phyloP scores from a whole-genome alignment of 129 eudicot genomes.

The Centella asiatica region DNA sequence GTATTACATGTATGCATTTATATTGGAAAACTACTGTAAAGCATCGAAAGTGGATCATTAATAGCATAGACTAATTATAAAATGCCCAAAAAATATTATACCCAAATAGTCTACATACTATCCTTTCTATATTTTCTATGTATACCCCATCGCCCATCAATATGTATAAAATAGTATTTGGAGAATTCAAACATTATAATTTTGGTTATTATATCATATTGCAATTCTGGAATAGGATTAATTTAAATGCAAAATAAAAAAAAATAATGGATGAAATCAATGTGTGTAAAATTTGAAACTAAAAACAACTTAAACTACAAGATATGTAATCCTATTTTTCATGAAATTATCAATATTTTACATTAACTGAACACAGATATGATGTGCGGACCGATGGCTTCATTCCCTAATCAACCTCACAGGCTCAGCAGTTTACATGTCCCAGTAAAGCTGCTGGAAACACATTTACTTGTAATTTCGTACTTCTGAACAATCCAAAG shows the following conservation, averaged over 20 bases:
- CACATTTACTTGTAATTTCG: not conserved
- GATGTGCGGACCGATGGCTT: slow-evolving; percentile 16
- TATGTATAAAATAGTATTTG: too few relatives aligned
- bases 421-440: slow-evolving; percentile 7
- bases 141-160: too few relatives aligned
- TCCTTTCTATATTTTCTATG: too few relatives aligned
- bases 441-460: slow-evolving; percentile 3
- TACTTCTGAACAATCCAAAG: not conserved
- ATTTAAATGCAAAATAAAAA: not conserved
- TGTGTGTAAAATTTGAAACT: not conserved
- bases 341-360: not conserved
- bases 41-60: too few relatives aligned
- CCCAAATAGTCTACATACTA: too few relatives aligned
- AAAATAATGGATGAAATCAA: not conserved
- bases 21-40: too few relatives aligned
- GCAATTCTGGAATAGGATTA: not conserved
- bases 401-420: slow-evolving; percentile 3
- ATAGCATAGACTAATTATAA: too few relatives aligned
- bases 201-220: too few relatives aligned
- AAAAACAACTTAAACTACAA: not conserved
- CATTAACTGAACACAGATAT: slow-evolving; percentile 6
- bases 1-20: too few relatives aligned
- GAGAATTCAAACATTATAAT: too few relatives aligned
- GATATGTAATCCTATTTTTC: not conserved
- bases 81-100: too few relatives aligned